phyloP scores from a whole-genome alignment of 176 grass and related monocot species.

The Echinochloa phyllopogon region DNA sequence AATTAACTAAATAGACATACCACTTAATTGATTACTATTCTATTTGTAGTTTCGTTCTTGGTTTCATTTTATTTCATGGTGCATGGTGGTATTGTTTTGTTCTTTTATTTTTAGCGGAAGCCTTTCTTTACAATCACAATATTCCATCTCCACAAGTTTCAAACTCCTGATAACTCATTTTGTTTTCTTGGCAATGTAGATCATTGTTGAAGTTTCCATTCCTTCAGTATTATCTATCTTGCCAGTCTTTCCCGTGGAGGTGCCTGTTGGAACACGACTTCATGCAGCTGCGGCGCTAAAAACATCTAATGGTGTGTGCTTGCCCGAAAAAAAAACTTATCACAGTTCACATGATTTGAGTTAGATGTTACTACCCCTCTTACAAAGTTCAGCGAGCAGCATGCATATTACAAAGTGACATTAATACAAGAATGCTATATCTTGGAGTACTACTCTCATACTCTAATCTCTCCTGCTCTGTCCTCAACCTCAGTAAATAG shows the following conservation, averaged over 20 bases:
- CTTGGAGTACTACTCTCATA: background rate
- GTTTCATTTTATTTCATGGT: conserved; percentile 24
- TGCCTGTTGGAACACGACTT: conserved; percentile 79
- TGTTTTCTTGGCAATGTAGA: conserved; percentile 50
- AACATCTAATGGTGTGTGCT: conserved; percentile 71
- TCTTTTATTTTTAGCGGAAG: conserved; percentile 15
- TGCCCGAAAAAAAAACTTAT: conserved; percentile 43
- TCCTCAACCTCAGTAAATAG: background rate
- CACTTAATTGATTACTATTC: background rate
- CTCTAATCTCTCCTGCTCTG: background rate
- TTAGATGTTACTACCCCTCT: conserved; percentile 15
- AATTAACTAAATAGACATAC: conserved; percentile 12
- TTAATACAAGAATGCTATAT: background rate
- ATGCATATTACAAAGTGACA: background rate
- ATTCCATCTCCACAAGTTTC: conserved; percentile 11
- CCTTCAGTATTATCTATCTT: conserved; percentile 71
- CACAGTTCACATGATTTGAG: conserved; percentile 47
- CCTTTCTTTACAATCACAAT: background rate
- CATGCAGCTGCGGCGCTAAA: conserved; percentile 75
- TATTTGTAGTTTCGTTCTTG: conserved; percentile 19
- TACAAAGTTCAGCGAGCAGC: conserved; percentile 31
- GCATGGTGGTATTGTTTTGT: background rate
- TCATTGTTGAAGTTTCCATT: conserved; percentile 81
- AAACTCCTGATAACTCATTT: conserved; percentile 19
- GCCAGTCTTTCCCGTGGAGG: conserved; percentile 86